Base-by-base conservation (phyloP, 371 early-diverging fungal species). In the Mortierella sp. region DNA sequence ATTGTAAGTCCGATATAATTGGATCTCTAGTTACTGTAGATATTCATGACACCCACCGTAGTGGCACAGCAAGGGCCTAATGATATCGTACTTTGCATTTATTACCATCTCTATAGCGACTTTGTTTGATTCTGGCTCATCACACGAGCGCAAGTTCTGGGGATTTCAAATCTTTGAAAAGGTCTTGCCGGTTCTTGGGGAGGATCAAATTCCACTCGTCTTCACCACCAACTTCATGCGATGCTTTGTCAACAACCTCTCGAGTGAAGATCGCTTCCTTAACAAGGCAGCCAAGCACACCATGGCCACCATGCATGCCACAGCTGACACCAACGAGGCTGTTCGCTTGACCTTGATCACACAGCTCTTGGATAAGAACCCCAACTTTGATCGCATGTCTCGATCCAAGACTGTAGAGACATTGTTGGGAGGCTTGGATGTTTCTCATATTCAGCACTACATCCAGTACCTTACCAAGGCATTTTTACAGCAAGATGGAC, bases 71-170 rank as follows among this genome's bases (percentile, higher is more conserved):
- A 43, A 19, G 45, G 45, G 19, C n/a, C 26, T 19, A 51, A 61
- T 22, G 2, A 19, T 22, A 12, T 15, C 37, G 17, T 4, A 32
- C 23, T 29, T 26, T 53, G 9, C 58, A 26, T 17, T 12, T 53
- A 10, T 26, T 37, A 9, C 40, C 28, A 23, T 42, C 8, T 28
- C 83, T 7, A 51, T 51, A 93, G 92, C 90, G 43, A 76, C 92
- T 26, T 73, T 96, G 66, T 96, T 96, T 74, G 87, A 88, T 59
- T 68, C 82, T 15, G 87, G 86, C 45, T 83, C 96, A 12, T 89
- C 93, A 42, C 93, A 95, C 84, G 94, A 95, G 75, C 92, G 95
- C 73, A 94, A 94, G 75, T 95, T 86, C 85, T 91, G 96, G 89
- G 97, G 96, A 23, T 94, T 96, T 85, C 90, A 91, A 66, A 80